Base-by-base conservation (phyloP, 768 basidiomycete genomes). In the Rhizopogon vesiculosus region DNA sequence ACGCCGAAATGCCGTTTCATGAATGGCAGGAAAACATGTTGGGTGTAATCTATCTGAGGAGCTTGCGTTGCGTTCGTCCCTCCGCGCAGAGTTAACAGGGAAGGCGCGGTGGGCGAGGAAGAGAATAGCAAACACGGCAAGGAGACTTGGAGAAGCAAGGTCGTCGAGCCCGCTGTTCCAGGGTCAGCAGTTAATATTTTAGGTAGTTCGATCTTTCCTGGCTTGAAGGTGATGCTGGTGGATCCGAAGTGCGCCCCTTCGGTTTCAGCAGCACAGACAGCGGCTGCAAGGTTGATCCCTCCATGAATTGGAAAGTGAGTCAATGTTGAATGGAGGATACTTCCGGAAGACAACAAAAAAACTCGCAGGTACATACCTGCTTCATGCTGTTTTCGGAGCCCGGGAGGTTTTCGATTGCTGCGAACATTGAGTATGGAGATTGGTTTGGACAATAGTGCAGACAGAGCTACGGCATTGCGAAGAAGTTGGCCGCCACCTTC, bases 31-130 rank as follows among this genome's bases (percentile, higher is more conserved):
- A 91, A 76, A 48, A 90, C 70, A 58, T 82, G 72, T 48, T 81
- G 74, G 4, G 78, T 79, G 65, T 89, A 90, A 69, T 91, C 89
- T 29, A 89, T 79, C 59, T 90, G 90, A 0, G 90, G 90, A 5
- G 89, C 88, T 42, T 77, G 68, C 3, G 73, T 69, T 18, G 87
- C 87, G 58, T 91, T 91, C 3, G 89, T 91, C 2, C 89, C 90
- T 7, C 90, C 89, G 0, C 73, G 71, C 2, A 91, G 76, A 8
- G 71, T 72, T 25, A 91, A 74, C 3, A 71, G 75, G 9, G 85
- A 83, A 0, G 74, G 62, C 3, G 59, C 31, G 5, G 57, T 42
- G 3, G 57, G 63, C 0, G 72, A 59, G 1, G 61, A 58, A 7
- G 80, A 72, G 66, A 88, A 90, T 18, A 89, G 57, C 29, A 91